Conservation (phyloP, 129 eudicot genomes). For the Lonicera japonica region DNA sequence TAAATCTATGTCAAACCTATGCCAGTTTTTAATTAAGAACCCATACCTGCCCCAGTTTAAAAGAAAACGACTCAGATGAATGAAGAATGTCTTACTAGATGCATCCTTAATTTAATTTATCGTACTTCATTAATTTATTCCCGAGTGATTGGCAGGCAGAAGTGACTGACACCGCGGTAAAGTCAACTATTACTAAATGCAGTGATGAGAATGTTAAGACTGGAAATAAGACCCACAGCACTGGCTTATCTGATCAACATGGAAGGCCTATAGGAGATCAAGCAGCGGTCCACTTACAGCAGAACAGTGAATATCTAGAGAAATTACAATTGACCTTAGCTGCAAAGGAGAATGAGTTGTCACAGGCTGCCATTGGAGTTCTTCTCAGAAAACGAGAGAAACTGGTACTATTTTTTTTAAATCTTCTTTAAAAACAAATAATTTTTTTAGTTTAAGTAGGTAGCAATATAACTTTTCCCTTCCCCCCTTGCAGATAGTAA, state of each 20-base stretch:
- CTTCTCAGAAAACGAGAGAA: slow-evolving; percentile 39
- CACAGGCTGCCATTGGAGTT: slow-evolving; percentile 48
- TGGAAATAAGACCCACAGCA: slow-evolving; percentile 14
- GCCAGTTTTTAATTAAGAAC: too few species aligned
- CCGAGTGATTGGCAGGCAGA: slow-evolving; percentile 9
- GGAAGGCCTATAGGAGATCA: slow-evolving; percentile 14
- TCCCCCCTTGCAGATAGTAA: background rate
- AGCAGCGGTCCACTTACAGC: slow-evolving; percentile 15
- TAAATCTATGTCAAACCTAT: background rate
- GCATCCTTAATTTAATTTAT: background rate
- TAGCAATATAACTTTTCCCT: too few species aligned
- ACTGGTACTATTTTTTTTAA: slow-evolving; percentile 24
- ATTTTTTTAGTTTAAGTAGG: background rate
- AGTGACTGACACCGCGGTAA: slow-evolving; percentile 1
- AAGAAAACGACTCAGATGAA: background rate
- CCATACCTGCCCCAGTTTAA: background rate
- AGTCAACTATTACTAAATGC: slow-evolving; percentile 3
- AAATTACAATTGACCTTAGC: slow-evolving; percentile 23
- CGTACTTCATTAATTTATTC: background rate
- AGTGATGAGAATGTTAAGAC: slow-evolving; percentile 20
- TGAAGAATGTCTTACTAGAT: background rate
- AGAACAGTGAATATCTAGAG: slow-evolving; percentile 9
- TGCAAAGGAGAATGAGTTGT: slow-evolving; percentile 32
- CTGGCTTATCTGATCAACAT: slow-evolving; percentile 13
- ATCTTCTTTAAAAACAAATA: too few species aligned